Evolutionary conservation across 1,284 basidiomycete genomes (phyloP), one percentile per base, ranked within the genome.

Genomic region (Ceratobasidium sp.): DNA sequence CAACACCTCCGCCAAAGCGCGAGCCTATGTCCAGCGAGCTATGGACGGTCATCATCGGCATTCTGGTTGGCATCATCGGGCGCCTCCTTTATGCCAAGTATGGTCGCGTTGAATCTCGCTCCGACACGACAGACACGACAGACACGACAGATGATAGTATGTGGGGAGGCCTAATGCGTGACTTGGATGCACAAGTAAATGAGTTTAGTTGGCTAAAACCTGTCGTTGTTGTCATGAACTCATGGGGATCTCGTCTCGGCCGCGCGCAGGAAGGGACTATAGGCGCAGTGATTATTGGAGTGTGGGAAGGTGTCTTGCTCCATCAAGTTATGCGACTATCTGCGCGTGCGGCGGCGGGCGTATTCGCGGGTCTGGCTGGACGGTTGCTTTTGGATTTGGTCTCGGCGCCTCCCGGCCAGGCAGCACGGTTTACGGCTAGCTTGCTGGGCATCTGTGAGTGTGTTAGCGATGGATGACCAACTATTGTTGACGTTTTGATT

Each of bases 121-220:
- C 55, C 0, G 55, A 21, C 9, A 36, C 65, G 16, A 36, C 41
- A 36, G 53, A n/a, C n/a, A n/a, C n/a, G n/a, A n/a, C n/a, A n/a
- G n/a, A 48, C 10, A n/a, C 39, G 23, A 30, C 21, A 14, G 43
- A 70, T 30, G 53, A 46, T 21, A 58, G 65, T 43, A 3, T 57
- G 14, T 70, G 65, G 65, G 43, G 26, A 34, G 53, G 39, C 43
- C 18, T 70, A n/a, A 36, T 70, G 16, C 65, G 65, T 14, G 65
- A 70, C 18, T 21, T 70, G 30, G 45, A 70, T 48, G 53, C 65
- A 57, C 65, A 70, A 70, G 65, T 70, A 39, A 70, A 70, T 70
- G 39, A 52, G 30, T 70, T 70, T 70, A 55, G 36, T 70, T 70
- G 36, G 32, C 52, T 58, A 21, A 43, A 41, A 57, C 39, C 45